These are phyloP conservation scores for Boletus eberwhitei DNA, from an alignment of 768 basidiomycete genomes.

Conservation along the genomic window DNA sequence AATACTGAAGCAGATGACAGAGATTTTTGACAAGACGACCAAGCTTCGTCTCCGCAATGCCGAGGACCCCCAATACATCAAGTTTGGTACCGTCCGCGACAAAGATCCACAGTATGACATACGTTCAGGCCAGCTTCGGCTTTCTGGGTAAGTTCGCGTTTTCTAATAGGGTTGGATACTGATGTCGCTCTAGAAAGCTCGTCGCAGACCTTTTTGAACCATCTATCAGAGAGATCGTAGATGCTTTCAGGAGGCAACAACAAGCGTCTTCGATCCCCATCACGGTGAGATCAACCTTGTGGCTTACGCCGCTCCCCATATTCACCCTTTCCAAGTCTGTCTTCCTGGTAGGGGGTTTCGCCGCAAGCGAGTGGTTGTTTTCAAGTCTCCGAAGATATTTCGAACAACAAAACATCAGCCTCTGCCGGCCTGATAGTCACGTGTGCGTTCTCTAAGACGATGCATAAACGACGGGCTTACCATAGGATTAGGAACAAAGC, in stretches of 20 bases:
- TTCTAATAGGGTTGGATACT: not conserved
- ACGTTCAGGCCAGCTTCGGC: constrained; percentile 37
- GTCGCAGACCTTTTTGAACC: constrained; percentile 44
- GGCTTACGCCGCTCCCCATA: not conserved
- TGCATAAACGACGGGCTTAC: constrained; percentile 9
- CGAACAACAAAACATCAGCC: constrained; percentile 35
- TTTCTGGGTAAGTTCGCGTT: constrained; percentile 32
- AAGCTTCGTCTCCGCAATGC: constrained; percentile 44
- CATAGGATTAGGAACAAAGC: constrained; percentile 40
- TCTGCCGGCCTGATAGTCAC: constrained; percentile 51
- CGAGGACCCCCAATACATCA: constrained; percentile 38
- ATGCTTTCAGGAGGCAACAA: constrained; percentile 34
- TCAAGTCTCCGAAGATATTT: constrained; percentile 39
- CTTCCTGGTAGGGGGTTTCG: constrained; percentile 54
- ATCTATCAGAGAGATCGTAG: constrained; percentile 36
- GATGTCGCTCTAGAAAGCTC: constrained; percentile 28
- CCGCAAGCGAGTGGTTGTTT: constrained; percentile 49
- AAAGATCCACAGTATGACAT: constrained; percentile 39
- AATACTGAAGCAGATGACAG: constrained; percentile 36
- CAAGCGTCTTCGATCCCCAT: constrained; percentile 31
- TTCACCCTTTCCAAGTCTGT: constrained; percentile 27
- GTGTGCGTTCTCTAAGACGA: constrained; percentile 38
- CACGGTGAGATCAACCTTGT: constrained; percentile 23
- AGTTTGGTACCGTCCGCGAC: constrained; percentile 39
- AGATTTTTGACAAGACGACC: constrained; percentile 37